A percentile compares a stretch with the other conserved stretches of the same genome.
Conservation (phyloP, 768 basidiomycete genomes). For the Pleurotus cornucopiae region DNA sequence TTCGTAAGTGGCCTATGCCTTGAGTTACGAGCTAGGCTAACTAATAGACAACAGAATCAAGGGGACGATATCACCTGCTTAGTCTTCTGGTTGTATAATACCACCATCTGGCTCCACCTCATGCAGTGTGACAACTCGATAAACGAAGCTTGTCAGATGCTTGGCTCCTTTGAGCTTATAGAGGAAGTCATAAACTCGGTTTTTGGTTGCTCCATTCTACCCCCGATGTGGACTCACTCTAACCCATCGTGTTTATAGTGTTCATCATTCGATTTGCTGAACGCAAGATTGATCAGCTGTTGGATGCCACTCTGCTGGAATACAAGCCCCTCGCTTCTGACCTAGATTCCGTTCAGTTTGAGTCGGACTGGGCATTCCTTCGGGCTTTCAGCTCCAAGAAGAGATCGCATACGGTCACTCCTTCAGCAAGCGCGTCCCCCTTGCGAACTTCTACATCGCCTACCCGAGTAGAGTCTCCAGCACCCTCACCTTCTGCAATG, state of each 20-base stretch:
- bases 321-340: conserved; percentile 73
- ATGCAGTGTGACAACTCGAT: conserved; percentile 82
- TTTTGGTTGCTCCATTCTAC: conserved; percentile 56
- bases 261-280: conserved; percentile 95
- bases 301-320: conserved; percentile 82
- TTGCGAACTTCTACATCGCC: conserved; percentile 41
- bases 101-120: conserved; percentile 86
- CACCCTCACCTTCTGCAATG: conserved; percentile 39
- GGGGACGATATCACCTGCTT: conserved; percentile 83
- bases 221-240: conserved; percentile 1
- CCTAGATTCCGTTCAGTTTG: conserved; percentile 83
- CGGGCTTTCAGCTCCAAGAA: conserved; percentile 68
- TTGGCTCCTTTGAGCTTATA: conserved; percentile 81
- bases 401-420: conserved; percentile 32
- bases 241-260: conserved; percentile 42
- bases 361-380: conserved; percentile 93
- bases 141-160: conserved; percentile 73
- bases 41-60: conserved; percentile 47
- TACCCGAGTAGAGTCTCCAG: conserved; percentile 44
- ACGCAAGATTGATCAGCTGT: conserved; percentile 77
- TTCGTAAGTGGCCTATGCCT: conserved; percentile 57
- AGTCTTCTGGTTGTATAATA: conserved; percentile 94
- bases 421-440: conserved; percentile 25
- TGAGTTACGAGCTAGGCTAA: conserved; percentile 5
- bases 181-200: conserved; percentile 94